Base-by-base conservation (phyloP, 176 grass and related monocot species). In the Oryza australiensis region DNA sequence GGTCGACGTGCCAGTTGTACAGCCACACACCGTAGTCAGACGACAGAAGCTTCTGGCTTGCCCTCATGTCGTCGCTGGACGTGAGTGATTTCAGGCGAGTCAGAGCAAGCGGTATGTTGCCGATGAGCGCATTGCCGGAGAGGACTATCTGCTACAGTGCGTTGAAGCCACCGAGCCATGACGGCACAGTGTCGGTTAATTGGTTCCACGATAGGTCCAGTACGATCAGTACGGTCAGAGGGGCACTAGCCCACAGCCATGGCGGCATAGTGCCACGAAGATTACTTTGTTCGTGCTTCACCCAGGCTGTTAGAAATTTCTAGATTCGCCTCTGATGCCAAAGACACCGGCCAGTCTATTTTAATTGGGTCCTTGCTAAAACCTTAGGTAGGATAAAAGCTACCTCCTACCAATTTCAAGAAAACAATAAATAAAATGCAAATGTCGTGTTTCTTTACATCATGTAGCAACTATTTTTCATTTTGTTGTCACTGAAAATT, bases 151-250 rank as follows among this genome's bases (percentile, higher is more conserved):
- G 64, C 37, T 80, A 75, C 14, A 91, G 85, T 34, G n/a, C n/a
- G n/a, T n/a, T n/a, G n/a, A n/a, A n/a, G n/a, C n/a, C n/a, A n/a
- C n/a, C n/a, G n/a, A n/a, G n/a, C n/a, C n/a, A n/a, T n/a, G n/a
- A n/a, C n/a, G n/a, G n/a, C n/a, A 64, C 74, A 22, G 43, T 5
- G 9, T 85, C 89, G 0, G 26, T 9, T 1, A 91, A 53, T 5
- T 22, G 70, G 63, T 91, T 91, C 38, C 75, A 84, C 0, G 89
- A 87, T 62, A 91, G 64, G 80, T 85, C 83, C 24, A 91, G 59
- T 12, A 80, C 76, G 24, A n/a, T n/a, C n/a, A n/a, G n/a, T n/a
- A n/a, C n/a, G n/a, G 63, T 62, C 75, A 91, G 69, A 32, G 72
- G 62, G 24, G 75, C 53, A 5, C 82, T 68, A 18, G 71, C 53